Evolutionary conservation across 2,329 filamentous ascomycete species (phyloP), one percentile per base, ranked within the genome.

Genomic region (Xylaria sp.): DNA sequence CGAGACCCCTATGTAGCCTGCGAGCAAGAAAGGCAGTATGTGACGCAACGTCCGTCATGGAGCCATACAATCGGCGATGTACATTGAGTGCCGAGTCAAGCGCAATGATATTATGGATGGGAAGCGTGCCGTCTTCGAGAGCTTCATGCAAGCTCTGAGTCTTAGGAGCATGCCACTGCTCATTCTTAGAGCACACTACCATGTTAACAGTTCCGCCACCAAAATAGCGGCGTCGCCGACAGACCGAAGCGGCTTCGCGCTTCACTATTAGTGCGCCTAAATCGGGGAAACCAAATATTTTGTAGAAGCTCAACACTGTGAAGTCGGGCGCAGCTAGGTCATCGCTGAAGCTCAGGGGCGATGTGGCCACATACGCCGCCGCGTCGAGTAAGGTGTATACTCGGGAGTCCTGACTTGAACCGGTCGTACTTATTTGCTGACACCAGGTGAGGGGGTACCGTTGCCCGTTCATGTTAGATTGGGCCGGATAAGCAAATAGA

Each of bases 261-360:
- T 89, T 85, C 10, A 97, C 85, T 35, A 97, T 85, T 59, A 99
- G 76, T 1, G 87, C 92, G 1, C 93, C 93, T 1, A 97, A 78
- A 71, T 97, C 91, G 0, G 93, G 93, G 65, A 97, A 97, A 1
- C 94, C 93, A 72, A 97, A 97, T n/a, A 97, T 92, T 73, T 97
- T 99, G 77, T 97, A 95, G 64, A 97, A 86, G 73, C 92, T 97
- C 48, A 97, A 70, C 0, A 91, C 89, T 0, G 85, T 88, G 66
- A 97, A 97, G 72, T 97, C 93, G 1, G 93, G 90, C 0, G 88
- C 85, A 0, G 75, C 71, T 0, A 78, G 76, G 0, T 80, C 67
- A 65, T 89, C 76, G 58, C 83, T 79, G 2, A 97, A 76, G 69
- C 95, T 83, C 5, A 97, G 77, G 0, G 84, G 85, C 3, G 89